Evolutionary conservation across 257 asterid species (phyloP), one percentile per base, ranked within the genome.

Genomic region (Striga asiatica): DNA sequence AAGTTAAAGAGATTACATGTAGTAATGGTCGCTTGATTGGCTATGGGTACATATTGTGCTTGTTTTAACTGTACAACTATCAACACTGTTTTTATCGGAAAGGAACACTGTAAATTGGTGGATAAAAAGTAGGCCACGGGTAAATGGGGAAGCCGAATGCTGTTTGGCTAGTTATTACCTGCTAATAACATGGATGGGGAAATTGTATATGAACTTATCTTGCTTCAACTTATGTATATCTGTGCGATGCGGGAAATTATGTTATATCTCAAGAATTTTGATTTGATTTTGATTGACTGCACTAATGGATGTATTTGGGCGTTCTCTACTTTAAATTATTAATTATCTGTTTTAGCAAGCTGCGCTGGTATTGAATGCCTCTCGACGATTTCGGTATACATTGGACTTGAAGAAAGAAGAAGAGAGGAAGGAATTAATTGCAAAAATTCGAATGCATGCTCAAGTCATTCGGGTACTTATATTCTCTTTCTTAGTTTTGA

Each of bases 341-440:
- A 38, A 16, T 25, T 12, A 47, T 37, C n/a, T 61, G 20, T 67
- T 80, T 51, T 77, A 89, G 98, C 93, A 89, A 89, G 98, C 98
- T 65, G 96, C 98, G 0, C 88, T 89, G 42, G 98, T 89, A 39
- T 66, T 86, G 47, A 89, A 89, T 80, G 98, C 98, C 27, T 83
- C 98, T 25, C 83, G 98, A 43, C 71, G 98, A 66, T 89, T 89
- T 70, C 93, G 98, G 14, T 89, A 83, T 73, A 89, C 98, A 0
- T 62, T 89, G 82, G 95, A 89, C 70, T 74, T 89, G 74, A 89
- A 86, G 76, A 89, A 72, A 67, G 95, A 89, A 68, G 96, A 89
- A 61, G 97, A 89, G 78, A 75, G 78, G 84, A 86, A 78, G 72
- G 80, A 76, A 45, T 18, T 80, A 68, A 64, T 81, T 57, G 80